Percentiles rank a stretch among this genome's conserved stretches.
Conservation (phyloP, 148 eudicot species). For the Fagopyrum homotropicum region DNA sequence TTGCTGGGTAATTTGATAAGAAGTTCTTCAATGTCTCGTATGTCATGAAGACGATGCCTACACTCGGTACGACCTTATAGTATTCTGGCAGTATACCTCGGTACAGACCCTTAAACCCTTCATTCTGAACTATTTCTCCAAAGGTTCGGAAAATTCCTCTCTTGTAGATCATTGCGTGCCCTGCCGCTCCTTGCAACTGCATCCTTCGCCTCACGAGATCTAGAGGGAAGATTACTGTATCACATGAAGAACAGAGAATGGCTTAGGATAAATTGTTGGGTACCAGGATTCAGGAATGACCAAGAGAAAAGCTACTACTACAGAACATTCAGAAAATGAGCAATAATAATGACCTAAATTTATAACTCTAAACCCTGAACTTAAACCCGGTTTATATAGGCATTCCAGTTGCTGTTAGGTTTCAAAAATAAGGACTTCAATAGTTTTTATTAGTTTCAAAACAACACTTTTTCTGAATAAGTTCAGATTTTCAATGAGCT, state of each 20-base stretch:
- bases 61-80: constrained; percentile 52
- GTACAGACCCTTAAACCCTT: constrained; percentile 37
- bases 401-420: background rate
- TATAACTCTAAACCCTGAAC: too few species aligned
- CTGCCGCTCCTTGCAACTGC: constrained; percentile 99
- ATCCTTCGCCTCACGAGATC: constrained; percentile 92
- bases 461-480: background rate
- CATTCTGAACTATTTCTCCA: constrained; percentile 27
- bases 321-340: background rate
- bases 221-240: constrained; percentile 81
- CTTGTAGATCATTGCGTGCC: constrained; percentile 67
- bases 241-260: background rate
- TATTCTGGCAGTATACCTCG: constrained; percentile 55
- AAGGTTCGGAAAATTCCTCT: constrained; percentile 66
- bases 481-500: background rate
- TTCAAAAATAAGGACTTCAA: background rate
- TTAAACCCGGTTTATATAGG: background rate
- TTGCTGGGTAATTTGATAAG: constrained; percentile 40
- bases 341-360: too few species aligned
- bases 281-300: background rate
- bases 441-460: background rate
- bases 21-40: constrained; percentile 62
- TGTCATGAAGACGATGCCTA: constrained; percentile 51
- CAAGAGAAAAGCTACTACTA: background rate
- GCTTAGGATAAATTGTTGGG: too few species aligned